These are phyloP conservation scores for Podaxis sp. DNA, from an alignment of 768 basidiomycete genomes.

Conservation along the genomic window DNA sequence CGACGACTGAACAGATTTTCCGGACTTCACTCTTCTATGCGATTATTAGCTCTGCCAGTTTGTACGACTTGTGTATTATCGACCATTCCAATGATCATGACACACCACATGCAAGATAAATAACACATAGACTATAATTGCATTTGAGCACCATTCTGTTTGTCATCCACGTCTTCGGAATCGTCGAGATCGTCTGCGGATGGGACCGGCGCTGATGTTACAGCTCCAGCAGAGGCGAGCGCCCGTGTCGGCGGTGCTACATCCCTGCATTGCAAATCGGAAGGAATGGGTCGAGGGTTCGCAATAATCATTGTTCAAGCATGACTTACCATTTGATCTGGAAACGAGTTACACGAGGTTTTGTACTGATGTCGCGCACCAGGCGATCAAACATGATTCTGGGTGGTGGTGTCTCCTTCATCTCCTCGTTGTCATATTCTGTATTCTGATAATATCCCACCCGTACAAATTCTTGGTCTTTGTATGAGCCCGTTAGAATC, in stretches of 20 bases:
- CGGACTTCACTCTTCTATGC: background rate
- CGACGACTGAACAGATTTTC: conserved; percentile 31
- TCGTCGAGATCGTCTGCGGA: conserved; percentile 68
- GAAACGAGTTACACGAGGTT: conserved; percentile 92
- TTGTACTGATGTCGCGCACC: conserved; percentile 84
- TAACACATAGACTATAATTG: background rate
- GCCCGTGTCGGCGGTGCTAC: conserved; percentile 45
- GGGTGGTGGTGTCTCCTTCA: conserved; percentile 71
- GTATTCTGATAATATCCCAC: conserved; percentile 99
- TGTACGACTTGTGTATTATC: conserved; percentile 9
- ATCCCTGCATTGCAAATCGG: conserved; percentile 49
- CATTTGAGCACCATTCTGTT: conserved; percentile 14
- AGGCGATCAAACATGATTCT: conserved; percentile 77
- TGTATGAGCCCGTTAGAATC: conserved; percentile 94
- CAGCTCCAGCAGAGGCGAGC: conserved; percentile 53
- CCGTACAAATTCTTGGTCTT: conserved; percentile 98
- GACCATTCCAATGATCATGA: conserved; percentile 1
- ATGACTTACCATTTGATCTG: conserved; percentile 81
- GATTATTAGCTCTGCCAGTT: background rate
- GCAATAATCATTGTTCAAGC: background rate
- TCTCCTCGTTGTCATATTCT: conserved; percentile 94
- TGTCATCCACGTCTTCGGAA: conserved; percentile 27
- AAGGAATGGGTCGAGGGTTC: background rate
- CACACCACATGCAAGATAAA: conserved; percentile 4
- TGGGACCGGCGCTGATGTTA: conserved; percentile 71